phyloP scores from a whole-genome alignment of 805 yeast species.

The Millerago galiae region DNA sequence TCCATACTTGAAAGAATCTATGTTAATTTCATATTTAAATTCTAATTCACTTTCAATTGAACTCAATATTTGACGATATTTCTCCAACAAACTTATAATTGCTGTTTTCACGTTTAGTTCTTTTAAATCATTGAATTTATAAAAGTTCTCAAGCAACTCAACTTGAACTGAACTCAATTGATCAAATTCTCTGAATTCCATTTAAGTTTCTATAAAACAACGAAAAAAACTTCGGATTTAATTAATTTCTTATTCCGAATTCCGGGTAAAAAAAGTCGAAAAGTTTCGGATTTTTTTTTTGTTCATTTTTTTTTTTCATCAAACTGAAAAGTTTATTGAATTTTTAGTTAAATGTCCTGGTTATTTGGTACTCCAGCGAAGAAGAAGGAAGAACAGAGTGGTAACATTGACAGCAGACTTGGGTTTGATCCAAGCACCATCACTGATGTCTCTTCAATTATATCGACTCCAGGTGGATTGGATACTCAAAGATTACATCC shows the following conservation, averaged over 20 bases:
- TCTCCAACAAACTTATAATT: conserved; percentile 12
- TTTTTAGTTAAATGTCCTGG: conserved; percentile 22
- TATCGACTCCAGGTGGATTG: conserved; percentile 53
- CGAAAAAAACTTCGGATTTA: not conserved
- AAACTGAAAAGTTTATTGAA: conserved; percentile 5
- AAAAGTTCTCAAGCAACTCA: conserved; percentile 7
- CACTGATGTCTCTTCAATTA: conserved; percentile 54
- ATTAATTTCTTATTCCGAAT: too few species aligned
- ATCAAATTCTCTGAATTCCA: not conserved
- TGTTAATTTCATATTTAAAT: conserved; percentile 15
- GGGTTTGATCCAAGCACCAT: conserved; percentile 66
- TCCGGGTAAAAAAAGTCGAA: not conserved
- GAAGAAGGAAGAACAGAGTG: conserved; percentile 17
- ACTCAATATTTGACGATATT: conserved; percentile 12
- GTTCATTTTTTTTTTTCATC: not conserved
- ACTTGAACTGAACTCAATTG: conserved; percentile 3
- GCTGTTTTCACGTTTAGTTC: conserved; percentile 12
- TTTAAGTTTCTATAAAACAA: too few species aligned
- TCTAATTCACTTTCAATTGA: conserved; percentile 12
- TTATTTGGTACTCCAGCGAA: conserved; percentile 23
- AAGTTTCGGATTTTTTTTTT: not conserved
- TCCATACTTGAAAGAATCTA: not conserved
- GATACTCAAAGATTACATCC: conserved; percentile 81
- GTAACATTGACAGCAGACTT: conserved; percentile 19
- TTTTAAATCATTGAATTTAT: conserved; percentile 7